Evolutionary conservation across 352 stramenopile genomes (phyloP).

Genomic region (Pythium coloratum): DNA sequence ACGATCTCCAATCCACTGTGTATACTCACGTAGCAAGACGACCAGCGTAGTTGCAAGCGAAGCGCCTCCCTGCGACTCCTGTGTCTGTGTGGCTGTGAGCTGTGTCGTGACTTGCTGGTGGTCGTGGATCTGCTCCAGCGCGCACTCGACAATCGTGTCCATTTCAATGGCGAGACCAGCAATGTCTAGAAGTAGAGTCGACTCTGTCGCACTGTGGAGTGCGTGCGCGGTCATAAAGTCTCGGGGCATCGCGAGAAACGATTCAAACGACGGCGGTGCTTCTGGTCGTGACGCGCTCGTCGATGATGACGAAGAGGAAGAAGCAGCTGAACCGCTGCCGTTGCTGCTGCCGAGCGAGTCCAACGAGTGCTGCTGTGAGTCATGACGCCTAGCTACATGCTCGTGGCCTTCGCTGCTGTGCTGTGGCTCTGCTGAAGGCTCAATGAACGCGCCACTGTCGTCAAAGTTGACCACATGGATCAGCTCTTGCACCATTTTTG

Average conservation of each 20-base stretch:
- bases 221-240: conserved; percentile 25
- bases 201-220: conserved; percentile 20
- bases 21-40: conserved; percentile 32
- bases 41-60: conserved; percentile 30
- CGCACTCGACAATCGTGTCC: conserved; percentile 33
- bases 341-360: conserved; percentile 2
- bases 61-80: not conserved
- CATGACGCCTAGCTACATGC: too few relatives aligned
- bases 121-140: conserved; percentile 41
- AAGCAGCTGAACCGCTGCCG: not conserved
- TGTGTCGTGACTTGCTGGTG: conserved; percentile 17
- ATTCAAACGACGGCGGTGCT: conserved; percentile 24
- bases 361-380: not conserved
- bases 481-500: conserved; percentile 16
- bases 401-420: not conserved
- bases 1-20: too few relatives aligned
- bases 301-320: not conserved
- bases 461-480: conserved; percentile 30
- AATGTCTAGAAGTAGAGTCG: conserved; percentile 34
- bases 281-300: not conserved
- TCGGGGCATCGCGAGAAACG: conserved; percentile 28
- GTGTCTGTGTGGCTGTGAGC: not conserved
- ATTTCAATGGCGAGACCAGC: conserved; percentile 34
- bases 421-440: not conserved
- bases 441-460: conserved; percentile 30